phyloP scores from a whole-genome alignment of 768 basidiomycete genomes.

The Pleurotus platypus region DNA sequence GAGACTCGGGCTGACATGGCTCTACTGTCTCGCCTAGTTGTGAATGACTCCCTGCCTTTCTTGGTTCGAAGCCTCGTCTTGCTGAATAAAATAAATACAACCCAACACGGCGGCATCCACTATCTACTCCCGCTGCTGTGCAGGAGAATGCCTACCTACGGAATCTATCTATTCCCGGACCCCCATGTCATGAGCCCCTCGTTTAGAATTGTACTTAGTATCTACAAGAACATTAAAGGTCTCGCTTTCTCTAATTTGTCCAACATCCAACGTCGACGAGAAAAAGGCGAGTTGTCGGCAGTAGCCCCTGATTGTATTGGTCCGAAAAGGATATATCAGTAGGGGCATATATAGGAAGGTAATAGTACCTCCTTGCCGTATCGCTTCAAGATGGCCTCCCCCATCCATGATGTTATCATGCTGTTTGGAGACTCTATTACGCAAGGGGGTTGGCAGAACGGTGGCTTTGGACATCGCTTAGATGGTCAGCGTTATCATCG shows the following conservation, averaged over 20 bases:
- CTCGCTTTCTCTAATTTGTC: not conserved
- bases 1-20: too few species aligned
- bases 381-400: conserved; percentile 47
- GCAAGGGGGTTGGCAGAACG: conserved; percentile 56
- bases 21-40: too few species aligned
- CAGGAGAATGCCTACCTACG: too few species aligned
- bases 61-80: too few species aligned
- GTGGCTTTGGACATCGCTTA: conserved; percentile 67
- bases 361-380: not conserved
- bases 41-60: too few species aligned
- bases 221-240: conserved; percentile 64
- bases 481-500: conserved; percentile 42
- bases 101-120: too few species aligned
- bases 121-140: too few species aligned
- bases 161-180: too few species aligned
- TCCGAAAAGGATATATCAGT: not conserved
- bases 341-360: not conserved
- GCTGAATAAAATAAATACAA: too few species aligned
- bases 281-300: not conserved
- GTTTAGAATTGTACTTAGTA: conserved; percentile 37
- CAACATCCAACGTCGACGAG: not conserved
- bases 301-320: not conserved
- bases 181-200: too few species aligned
- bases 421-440: conserved; percentile 85
- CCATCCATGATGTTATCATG: conserved; percentile 62